These are phyloP conservation scores for Lecanicillium sp. DNA, from an alignment of 2,329 filamentous ascomycete species.

Conservation along the genomic window DNA sequence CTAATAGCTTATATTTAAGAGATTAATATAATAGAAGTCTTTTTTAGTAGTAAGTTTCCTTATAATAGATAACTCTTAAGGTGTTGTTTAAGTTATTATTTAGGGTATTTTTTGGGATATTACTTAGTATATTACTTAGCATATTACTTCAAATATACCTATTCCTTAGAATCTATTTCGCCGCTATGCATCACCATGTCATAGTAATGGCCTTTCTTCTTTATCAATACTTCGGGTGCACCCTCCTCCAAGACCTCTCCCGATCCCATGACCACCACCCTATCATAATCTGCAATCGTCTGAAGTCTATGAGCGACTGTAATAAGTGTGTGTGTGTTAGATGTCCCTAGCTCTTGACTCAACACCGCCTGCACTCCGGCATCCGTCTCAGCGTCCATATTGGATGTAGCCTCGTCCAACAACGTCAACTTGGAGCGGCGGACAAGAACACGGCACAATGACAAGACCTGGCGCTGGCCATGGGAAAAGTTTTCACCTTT, in stretches of 20 bases:
- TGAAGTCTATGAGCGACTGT: slow-evolving; percentile 50
- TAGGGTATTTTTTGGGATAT: no score
- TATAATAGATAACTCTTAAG: no score
- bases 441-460: slow-evolving; percentile 46
- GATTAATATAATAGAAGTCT: no score
- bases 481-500: slow-evolving; percentile 51
- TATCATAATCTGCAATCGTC: slow-evolving; percentile 53
- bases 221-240: slow-evolving; percentile 29
- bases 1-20: no score
- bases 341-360: slow-evolving; percentile 36
- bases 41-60: no score
- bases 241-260: slow-evolving; percentile 44
- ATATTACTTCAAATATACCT: no score
- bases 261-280: slow-evolving; percentile 47
- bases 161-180: no score
- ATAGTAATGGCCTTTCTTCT: slow-evolving; percentile 28
- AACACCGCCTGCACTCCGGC: slow-evolving; percentile 44
- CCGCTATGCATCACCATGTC: slow-evolving; percentile 38
- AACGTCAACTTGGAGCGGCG: slow-evolving; percentile 47
- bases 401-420: slow-evolving; percentile 51
- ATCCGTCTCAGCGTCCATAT: slow-evolving; percentile 51
- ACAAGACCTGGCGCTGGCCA: slow-evolving; percentile 50
- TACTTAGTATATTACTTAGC: no score
- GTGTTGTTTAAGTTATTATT: no score
- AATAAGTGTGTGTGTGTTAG: slow-evolving; percentile 41